Base-by-base conservation (phyloP, 2,329 filamentous ascomycete species). In the Phyllosticta citribraziliensis region DNA sequence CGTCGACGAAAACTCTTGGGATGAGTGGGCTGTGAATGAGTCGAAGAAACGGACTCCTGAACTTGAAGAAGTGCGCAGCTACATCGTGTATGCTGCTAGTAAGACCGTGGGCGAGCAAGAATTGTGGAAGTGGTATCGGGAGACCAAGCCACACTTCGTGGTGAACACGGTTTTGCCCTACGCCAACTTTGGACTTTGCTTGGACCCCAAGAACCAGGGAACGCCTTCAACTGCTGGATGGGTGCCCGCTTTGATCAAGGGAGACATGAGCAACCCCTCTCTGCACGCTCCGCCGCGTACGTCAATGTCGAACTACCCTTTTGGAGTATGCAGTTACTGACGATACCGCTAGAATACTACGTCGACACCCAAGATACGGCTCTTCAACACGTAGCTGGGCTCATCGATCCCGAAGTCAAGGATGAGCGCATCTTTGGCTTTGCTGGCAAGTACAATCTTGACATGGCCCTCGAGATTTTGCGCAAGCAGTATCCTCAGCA, bases 71-170 rank as follows among this genome's bases (percentile, higher is more conserved):
- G 17, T 6, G 4, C n/a, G 17, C 2, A 12, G 40, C 40, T 47
- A 47, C 17, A 47, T 14, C 8, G 70, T 74, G 11, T 79, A 79
- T 61, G 67, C 69, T 11, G 76, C 76, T 4, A 75, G 71, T 56
- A 80, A 80, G 63, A 73, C 70, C 0, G 71, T 76, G 57, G 70
- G 67, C 1, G 78, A 80, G 65, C 69, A 72, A 17, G 71, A 70
- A 8, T 64, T 76, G 2, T 79, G 77, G 77, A 72, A 74, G 30
- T 78, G 73, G 63, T 64, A 76, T 6, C 67, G 73, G 47, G 69
- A 74, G 51, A 70, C 74, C 35, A 72, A 74, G 25, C 74, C 75
- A 6, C 56, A 64, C 2, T 79, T 79, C 65, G 69, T 70, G 8
- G 69, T 74, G 24, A 76, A 78, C 59, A 64, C 74, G n/a, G 60